Evolutionary conservation across 148 eudicot species (phyloP).

Genomic region (Drosera capensis): DNA sequence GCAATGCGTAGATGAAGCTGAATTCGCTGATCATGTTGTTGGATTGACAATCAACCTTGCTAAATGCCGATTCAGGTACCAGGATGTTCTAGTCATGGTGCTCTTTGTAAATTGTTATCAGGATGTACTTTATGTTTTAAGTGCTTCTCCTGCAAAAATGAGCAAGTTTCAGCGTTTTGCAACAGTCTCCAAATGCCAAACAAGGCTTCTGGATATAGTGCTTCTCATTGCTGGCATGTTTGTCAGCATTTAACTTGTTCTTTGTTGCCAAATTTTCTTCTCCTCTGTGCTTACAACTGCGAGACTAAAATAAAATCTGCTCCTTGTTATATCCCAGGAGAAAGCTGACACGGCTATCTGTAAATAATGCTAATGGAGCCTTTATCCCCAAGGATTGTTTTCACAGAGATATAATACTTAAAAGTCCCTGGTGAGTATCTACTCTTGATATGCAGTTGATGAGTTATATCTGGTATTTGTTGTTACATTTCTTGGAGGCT

Average conservation of each 20-base stretch:
- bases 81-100: no score
- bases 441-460: no score
- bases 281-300: neutral
- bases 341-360: slow-evolving; percentile 59
- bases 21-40: slow-evolving; percentile 87
- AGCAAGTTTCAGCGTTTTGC: no score
- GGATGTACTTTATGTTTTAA: no score
- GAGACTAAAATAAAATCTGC: neutral
- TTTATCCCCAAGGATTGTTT: slow-evolving; percentile 58
- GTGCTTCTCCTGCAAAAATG: no score
- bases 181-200: no score
- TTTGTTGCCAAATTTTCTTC: neutral
- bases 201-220: no score
- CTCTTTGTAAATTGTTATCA: no score
- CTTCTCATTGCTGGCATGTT: no score
- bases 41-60: slow-evolving; percentile 83
- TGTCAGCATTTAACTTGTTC: no score
- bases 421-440: slow-evolving; percentile 60
- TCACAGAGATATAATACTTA: slow-evolving; percentile 48
- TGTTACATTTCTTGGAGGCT: neutral
- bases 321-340: slow-evolving; percentile 31
- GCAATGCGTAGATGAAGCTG: slow-evolving; percentile 78
- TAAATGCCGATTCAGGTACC: slow-evolving; percentile 68
- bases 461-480: no score
- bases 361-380: slow-evolving; percentile 81